Evolutionary conservation across 768 basidiomycete species (phyloP).

Genomic region (Wakefieldia striispora): DNA sequence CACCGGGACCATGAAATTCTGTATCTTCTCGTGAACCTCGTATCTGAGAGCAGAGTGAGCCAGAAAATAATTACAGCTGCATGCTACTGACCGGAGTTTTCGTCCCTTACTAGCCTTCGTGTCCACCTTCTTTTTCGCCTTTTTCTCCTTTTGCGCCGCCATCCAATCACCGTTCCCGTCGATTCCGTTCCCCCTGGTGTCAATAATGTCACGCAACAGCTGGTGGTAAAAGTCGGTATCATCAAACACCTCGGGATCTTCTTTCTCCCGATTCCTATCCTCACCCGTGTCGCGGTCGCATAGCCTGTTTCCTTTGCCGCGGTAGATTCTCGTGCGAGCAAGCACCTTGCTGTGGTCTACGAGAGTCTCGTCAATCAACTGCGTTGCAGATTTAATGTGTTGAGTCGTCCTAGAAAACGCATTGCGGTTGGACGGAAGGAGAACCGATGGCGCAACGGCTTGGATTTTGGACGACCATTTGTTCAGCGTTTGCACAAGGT

Average conservation of each 20-base stretch:
- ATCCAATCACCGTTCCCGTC: slow-evolving; percentile 60
- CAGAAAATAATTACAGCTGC: not conserved
- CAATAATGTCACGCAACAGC: slow-evolving; percentile 87
- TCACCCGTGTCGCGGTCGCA: slow-evolving; percentile 33
- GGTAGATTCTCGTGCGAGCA: slow-evolving; percentile 56
- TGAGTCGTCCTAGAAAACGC: slow-evolving; percentile 62
- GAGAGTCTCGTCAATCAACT: slow-evolving; percentile 76
- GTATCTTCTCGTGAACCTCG: slow-evolving; percentile 92
- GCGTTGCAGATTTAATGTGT: slow-evolving; percentile 60
- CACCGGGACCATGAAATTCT: slow-evolving; percentile 96
- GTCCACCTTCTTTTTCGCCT: slow-evolving; percentile 86
- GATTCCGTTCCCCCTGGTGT: slow-evolving; percentile 49
- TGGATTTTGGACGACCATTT: slow-evolving; percentile 98
- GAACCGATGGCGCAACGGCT: slow-evolving; percentile 79
- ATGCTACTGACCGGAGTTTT: slow-evolving; percentile 67
- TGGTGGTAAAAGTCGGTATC: slow-evolving; percentile 95
- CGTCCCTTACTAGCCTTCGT: slow-evolving; percentile 95
- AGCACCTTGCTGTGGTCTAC: slow-evolving; percentile 56
- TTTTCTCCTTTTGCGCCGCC: slow-evolving; percentile 61
- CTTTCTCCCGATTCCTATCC: slow-evolving; percentile 35
- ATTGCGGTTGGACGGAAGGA: slow-evolving; percentile 67
- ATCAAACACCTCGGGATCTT: slow-evolving; percentile 62
- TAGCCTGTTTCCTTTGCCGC: slow-evolving; percentile 48
- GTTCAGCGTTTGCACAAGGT: slow-evolving; percentile 71
- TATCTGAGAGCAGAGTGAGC: slow-evolving; percentile 51